Evolutionary conservation across 2,329 filamentous ascomycete genomes (phyloP), one percentile per base, ranked within the genome.

Genomic region (Chaetomium strumarium): DNA sequence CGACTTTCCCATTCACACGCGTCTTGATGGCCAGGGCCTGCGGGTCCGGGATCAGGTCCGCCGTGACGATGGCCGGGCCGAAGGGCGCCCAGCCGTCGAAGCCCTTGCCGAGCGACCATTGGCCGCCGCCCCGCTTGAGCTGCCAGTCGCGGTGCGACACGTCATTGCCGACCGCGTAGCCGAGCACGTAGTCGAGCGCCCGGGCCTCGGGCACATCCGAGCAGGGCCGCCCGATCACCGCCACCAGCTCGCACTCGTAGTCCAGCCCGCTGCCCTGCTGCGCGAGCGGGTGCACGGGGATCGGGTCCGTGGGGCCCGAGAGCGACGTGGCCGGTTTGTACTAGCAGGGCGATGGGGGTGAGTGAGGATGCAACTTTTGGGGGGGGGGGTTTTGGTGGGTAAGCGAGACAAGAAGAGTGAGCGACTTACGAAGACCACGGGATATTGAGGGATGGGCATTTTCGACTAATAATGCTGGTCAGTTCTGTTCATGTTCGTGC

Each of bases 91-190:
- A 90, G 58, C 82, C 83, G 67, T 90, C 85, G 58, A 88, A 89
- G 3, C 84, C 82, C 67, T 90, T 90, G 36, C 85, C 85, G 13
- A 87, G 70, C 1, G 76, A 78, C 84, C 85, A 88, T 68, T 89
- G 85, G 1, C 83, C 78, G 14, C 83, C 83, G 14, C 84, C 84
- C 38, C 75, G 77, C 66, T 83, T 78, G 55, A 87, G 68, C 68
- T 89, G 85, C 84, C 85, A 90, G 58, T 88, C 85, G 38, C 87
- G 81, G 69, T 89, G 86, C 11, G 84, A 88, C n/a, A 92, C 79
- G 66, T 92, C 88, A 68, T 92, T 88, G 49, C 86, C 85, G 33
- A 88, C 78, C 2, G 83, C 76, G 64, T 90, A 91, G 5, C 88
- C 88, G 2, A 90, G 73, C 2, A 91, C 84, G 62, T 88, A 84